phyloP scores from a whole-genome alignment of 352 stramenopile genomes.

The Sclerospora graminicola region DNA sequence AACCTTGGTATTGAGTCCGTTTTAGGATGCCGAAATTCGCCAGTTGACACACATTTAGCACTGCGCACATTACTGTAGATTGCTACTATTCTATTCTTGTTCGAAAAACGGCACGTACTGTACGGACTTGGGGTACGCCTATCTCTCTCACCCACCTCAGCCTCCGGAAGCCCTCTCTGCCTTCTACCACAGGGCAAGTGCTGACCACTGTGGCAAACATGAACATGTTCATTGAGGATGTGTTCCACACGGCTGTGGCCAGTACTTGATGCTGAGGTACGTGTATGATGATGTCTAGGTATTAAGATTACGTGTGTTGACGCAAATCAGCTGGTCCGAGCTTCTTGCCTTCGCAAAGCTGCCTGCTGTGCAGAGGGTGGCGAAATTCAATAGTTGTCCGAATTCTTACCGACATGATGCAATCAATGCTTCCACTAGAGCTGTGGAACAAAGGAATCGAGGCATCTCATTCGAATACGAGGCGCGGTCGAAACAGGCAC shows the following conservation, averaged over 20 bases:
- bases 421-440: no score
- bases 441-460: conserved; percentile 7
- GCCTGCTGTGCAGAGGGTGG: no score
- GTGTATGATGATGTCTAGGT: conserved; percentile 6
- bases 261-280: conserved; percentile 13
- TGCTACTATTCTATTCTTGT: no score
- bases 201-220: conserved; percentile 19
- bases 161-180: conserved; percentile 16
- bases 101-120: background rate
- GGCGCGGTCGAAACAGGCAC: conserved; percentile 2
- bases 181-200: conserved; percentile 9
- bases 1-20: no score
- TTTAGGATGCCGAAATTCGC: no score
- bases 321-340: background rate
- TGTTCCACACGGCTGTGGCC: conserved; percentile 14
- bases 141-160: conserved; percentile 11
- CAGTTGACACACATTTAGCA: no score
- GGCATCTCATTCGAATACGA: conserved; percentile 9
- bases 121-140: conserved; percentile 1
- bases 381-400: no score
- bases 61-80: no score
- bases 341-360: background rate
- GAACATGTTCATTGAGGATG: conserved; percentile 22
- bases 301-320: background rate
- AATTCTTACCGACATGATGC: no score